Evolutionary conservation across 306 rosid species (phyloP), one percentile per base, ranked within the genome.

Genomic region (Carpinus viminea): DNA sequence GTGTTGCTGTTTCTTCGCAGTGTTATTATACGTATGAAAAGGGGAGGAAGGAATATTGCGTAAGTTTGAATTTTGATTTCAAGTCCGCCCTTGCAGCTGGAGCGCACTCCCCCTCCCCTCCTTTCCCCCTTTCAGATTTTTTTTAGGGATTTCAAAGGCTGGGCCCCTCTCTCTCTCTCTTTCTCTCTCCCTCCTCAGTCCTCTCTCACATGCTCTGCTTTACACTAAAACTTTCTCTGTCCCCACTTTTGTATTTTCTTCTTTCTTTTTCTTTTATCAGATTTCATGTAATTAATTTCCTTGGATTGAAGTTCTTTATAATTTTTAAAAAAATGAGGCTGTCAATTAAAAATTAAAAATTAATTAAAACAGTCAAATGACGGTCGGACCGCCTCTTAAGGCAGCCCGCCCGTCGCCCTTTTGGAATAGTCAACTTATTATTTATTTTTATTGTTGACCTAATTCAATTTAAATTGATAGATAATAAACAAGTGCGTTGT

Each of bases 71-170:
- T 28, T 80, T 72, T 51, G 80, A 78, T 87, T 82, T 82, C 31
- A 82, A 80, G 83, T 87, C 88, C 82, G 82, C 78, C 41, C 47
- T 16, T 56, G 88, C 75, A 87, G 91, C 86, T 85, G 89, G 91
- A 81, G 80, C 84, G 87, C 91, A 88, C 79, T 84, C n/a, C 12
- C 46, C 65, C 81, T 76, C 45, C 7, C 82, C 70, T 77, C 79
- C 79, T 79, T 13, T 7, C 45, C 73, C 81, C 78, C 81, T 79
- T 62, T 53, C 61, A 26, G 60, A 47, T 73, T 84, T 84, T 73
- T 84, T 84, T 82, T 36, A 11, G 85, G 83, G 75, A 74, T 60
- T 83, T 85, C 86, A 85, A 72, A 80, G 80, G 17, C 65, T 45
- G 81, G 84, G 61, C 28, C 87, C 89, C n/a, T 7, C 45, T 5